phyloP scores from a whole-genome alignment of 768 basidiomycete genomes.

The Pleurotus giganteus region DNA sequence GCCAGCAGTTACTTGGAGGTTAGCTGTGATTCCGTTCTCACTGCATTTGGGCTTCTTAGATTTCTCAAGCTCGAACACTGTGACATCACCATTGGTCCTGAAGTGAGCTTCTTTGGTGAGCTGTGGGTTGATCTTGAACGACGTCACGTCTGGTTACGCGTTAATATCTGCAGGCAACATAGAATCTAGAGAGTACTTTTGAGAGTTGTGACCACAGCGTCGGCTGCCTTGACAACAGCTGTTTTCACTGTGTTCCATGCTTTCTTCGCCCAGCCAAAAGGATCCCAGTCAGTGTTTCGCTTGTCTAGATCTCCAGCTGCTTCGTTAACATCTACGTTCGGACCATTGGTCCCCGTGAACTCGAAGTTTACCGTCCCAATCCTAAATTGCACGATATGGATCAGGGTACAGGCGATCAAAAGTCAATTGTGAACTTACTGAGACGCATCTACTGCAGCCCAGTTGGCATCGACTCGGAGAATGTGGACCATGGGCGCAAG shows the following conservation, averaged over 20 bases:
- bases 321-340: conserved; percentile 12
- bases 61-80: too few relatives aligned
- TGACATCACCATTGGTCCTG: too few relatives aligned
- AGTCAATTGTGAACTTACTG: not conserved
- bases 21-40: too few relatives aligned
- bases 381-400: not conserved
- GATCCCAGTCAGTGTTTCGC: not conserved
- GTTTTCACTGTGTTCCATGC: not conserved
- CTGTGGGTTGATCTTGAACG: too few relatives aligned
- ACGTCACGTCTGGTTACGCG: too few relatives aligned
- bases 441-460: not conserved
- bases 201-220: too few relatives aligned
- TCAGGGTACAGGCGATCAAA: not conserved
- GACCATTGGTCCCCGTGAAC: conserved; percentile 13
- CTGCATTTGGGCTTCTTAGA: too few relatives aligned
- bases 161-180: too few relatives aligned
- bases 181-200: too few relatives aligned
- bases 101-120: too few relatives aligned
- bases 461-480: not conserved
- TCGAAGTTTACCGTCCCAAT: conserved; percentile 8
- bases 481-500: not conserved
- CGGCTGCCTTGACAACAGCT: too few relatives aligned
- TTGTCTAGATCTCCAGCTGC: not conserved
- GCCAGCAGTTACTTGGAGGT: not conserved
- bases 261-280: not conserved